These are phyloP conservation scores for Grosmannia huntii DNA, from an alignment of 2,329 filamentous ascomycete genomes.

Conservation along the genomic window DNA sequence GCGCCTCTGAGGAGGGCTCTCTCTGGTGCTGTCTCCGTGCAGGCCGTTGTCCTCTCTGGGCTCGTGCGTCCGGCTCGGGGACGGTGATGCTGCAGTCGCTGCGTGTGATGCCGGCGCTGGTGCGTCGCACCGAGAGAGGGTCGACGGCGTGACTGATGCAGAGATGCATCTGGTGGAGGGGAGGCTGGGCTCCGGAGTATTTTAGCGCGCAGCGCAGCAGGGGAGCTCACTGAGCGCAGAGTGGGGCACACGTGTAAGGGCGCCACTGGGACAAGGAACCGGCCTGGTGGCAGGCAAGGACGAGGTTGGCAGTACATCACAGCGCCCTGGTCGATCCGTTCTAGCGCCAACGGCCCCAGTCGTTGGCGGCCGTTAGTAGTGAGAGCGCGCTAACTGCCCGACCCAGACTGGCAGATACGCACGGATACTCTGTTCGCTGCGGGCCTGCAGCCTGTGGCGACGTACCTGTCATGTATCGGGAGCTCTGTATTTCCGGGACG, in stretches of 20 bases:
- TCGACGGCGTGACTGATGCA: background rate
- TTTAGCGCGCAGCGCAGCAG: slow-evolving; percentile 1
- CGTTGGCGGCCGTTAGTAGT: background rate
- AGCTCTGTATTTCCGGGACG: background rate
- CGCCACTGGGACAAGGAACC: slow-evolving; percentile 7
- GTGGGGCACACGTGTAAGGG: slow-evolving; percentile 11
- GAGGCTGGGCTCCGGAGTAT: background rate
- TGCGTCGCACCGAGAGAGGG: background rate
- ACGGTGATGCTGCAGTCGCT: background rate
- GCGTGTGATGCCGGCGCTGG: too few species aligned
- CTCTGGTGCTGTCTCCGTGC: background rate
- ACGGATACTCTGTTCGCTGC: background rate
- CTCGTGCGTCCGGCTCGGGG: background rate
- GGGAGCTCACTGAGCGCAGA: background rate
- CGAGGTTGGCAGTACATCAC: background rate
- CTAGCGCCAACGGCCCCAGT: background rate
- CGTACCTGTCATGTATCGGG: background rate
- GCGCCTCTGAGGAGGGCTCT: background rate
- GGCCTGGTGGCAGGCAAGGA: background rate
- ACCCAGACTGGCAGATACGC: background rate
- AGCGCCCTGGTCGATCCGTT: background rate
- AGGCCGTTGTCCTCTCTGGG: background rate
- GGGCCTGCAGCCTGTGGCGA: background rate
- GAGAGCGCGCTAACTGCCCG: background rate
- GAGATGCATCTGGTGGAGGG: background rate